Evolutionary conservation across 306 rosid species (phyloP), one percentile per base, ranked within the genome.

Genomic region (Cicer arietinum): DNA sequence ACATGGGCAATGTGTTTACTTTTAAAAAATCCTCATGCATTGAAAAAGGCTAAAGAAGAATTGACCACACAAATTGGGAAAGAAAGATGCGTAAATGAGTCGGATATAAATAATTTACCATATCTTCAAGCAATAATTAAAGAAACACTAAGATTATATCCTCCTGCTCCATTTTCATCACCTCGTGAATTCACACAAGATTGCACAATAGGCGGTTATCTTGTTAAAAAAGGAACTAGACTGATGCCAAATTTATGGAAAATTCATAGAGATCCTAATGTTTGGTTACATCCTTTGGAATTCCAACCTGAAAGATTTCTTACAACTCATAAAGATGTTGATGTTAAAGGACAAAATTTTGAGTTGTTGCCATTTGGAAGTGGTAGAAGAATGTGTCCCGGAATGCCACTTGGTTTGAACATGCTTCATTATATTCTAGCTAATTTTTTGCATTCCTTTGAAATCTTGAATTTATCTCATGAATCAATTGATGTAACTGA

Each of bases 311-410:
- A 75, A 17, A 75, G 77, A 30, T 80, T 80, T 8, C 67, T 75
- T n/a, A 80, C 68, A 7, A 69, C 80, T 12, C 80, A 80, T 1
- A 60, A 80, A 75, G 41, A 69, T 14, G 77, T 80, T 7, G 77
- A 80, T 43, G 46, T 75, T 4, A 61, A 6, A 10, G 79, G 83
- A 7, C 70, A 58, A 1, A 11, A 80, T 74, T 80, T 46, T 16
- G 79, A 73, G 65, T 67, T 80, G 3, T 40, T 74, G 17, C 83
- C 83, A 8, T 80, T 80, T 67, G 83, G 83, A 74, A 67, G 79
- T 48, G 79, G 76, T 1, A 80, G 79, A 80, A 74, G 79, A 7
- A 20, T 47, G 10, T 80, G 83, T 58, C 58, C 79, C 20, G 76
- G 79, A 80, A 57, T 80, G 56, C 66, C 83, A 8, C 68, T 80